Conservation (phyloP, 768 basidiomycete genomes). For the Mycena belliarum region DNA sequence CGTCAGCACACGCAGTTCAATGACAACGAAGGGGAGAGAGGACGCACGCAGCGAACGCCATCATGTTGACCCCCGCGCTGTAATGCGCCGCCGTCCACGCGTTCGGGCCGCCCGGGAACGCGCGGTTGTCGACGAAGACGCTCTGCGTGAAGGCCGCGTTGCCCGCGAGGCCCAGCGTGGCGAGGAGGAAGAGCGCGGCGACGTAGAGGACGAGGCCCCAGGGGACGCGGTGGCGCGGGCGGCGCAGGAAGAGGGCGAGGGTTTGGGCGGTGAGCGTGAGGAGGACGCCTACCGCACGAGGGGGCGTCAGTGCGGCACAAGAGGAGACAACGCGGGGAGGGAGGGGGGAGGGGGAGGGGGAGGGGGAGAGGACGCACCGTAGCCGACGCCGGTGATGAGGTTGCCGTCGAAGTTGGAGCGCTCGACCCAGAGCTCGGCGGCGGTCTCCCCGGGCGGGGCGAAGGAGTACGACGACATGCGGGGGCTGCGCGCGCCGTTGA, state of each 20-base stretch:
- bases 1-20: no score
- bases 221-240: no score
- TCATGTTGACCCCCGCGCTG: background rate
- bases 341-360: no score
- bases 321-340: background rate
- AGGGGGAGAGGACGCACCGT: constrained; percentile 13
- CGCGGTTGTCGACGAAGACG: constrained; percentile 24
- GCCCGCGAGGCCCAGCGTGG: constrained; percentile 19
- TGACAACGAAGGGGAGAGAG: no score
- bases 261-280: background rate
- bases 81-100: background rate
- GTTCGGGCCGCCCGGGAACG: constrained; percentile 24
- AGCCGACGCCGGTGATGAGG: constrained; percentile 24
- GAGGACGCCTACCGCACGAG: background rate
- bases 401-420: constrained; percentile 25
- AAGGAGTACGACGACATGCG: background rate
- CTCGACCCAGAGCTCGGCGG: constrained; percentile 22
- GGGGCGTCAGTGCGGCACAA: no score
- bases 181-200: constrained; percentile 22
- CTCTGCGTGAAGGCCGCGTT: constrained; percentile 24
- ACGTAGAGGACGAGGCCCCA: background rate
- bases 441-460: constrained; percentile 5
- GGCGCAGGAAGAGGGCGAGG: background rate
- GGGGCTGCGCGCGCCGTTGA: no score
- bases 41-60: background rate